A percentile compares a stretch with the other conserved stretches of the same genome.
phyloP scores from a whole-genome alignment of 129 eudicot genomes.

The Tanacetum coccineum region DNA sequence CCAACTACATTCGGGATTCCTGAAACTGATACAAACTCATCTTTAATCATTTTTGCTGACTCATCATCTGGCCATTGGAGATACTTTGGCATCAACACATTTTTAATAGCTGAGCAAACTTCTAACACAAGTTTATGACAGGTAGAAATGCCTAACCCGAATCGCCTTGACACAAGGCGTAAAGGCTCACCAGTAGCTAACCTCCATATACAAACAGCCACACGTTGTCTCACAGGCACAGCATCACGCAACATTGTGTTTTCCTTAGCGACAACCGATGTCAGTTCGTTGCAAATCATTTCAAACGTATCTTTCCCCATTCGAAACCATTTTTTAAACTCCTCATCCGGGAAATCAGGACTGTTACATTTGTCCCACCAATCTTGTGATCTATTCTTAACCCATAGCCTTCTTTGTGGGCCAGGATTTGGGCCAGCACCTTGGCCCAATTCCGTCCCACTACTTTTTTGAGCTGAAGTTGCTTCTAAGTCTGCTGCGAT shows the following conservation, averaged over 20 bases:
- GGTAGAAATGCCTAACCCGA: slow-evolving; percentile 90
- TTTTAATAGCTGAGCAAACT: slow-evolving; percentile 85
- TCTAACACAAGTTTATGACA: slow-evolving; percentile 95
- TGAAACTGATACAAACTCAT: slow-evolving; percentile 55
- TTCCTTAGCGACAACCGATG: slow-evolving; percentile 78
- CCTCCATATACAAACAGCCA: slow-evolving; percentile 93
- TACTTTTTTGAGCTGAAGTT: slow-evolving; percentile 9
- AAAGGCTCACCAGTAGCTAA: slow-evolving; percentile 95
- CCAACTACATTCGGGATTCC: slow-evolving; percentile 86
- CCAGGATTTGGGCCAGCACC: slow-evolving; percentile 27
- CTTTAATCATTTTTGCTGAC: slow-evolving; percentile 40
- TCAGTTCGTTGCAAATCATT: slow-evolving; percentile 76
- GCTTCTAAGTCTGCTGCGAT: slow-evolving; percentile 25
- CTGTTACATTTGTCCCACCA: slow-evolving; percentile 99
- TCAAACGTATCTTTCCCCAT: slow-evolving; percentile 97
- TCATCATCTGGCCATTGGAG: slow-evolving; percentile 86
- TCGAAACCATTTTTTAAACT: slow-evolving; percentile 69
- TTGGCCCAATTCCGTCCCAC: not conserved
- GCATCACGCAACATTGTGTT: slow-evolving; percentile 94
- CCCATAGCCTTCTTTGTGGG: slow-evolving; percentile 86
- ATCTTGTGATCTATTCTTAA: slow-evolving; percentile 71
- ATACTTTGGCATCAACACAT: slow-evolving; percentile 87
- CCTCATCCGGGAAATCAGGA: slow-evolving; percentile 79
- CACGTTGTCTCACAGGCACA: slow-evolving; percentile 81
- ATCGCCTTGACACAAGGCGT: slow-evolving; percentile 81